Percentiles rank a stretch among this genome's conserved stretches.
Conservation (phyloP, 768 basidiomycete species). For the Lentinula raphanica region DNA sequence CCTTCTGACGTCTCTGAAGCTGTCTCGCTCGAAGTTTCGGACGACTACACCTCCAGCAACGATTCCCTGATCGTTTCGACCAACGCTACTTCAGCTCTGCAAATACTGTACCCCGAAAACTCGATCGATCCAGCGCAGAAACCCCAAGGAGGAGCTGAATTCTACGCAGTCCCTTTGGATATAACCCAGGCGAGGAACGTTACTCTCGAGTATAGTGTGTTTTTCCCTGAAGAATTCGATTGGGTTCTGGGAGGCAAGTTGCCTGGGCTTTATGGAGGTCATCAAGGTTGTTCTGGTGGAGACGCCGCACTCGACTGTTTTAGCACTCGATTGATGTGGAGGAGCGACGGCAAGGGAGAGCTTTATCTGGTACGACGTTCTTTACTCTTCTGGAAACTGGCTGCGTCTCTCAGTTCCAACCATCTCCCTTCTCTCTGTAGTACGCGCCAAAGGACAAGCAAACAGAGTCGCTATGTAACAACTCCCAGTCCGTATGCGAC, state of each 20-base stretch:
- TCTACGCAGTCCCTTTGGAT: conserved; percentile 42
- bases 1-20: conserved; percentile 7
- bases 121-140: conserved; percentile 63
- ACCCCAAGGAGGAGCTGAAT: conserved; percentile 74
- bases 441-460: conserved; percentile 76
- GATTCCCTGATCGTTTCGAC: not conserved
- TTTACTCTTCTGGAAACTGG: not conserved
- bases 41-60: not conserved
- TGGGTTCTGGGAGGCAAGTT: conserved; percentile 83
- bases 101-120: conserved; percentile 60
- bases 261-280: conserved; percentile 75
- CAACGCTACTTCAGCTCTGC: conserved; percentile 35
- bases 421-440: conserved; percentile 26
- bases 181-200: conserved; percentile 47
- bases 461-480: conserved; percentile 49
- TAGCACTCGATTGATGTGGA: conserved; percentile 85
- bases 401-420: not conserved
- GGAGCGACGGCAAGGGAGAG: conserved; percentile 62
- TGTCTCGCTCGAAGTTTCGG: conserved; percentile 8
- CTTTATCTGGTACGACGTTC: conserved; percentile 58
- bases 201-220: conserved; percentile 65
- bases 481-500: conserved; percentile 59
- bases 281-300: conserved; percentile 65
- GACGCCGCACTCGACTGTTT: conserved; percentile 70
- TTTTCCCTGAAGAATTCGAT: conserved; percentile 68